Conservation (phyloP, 441 rosid species). For the Hura crepitans region DNA sequence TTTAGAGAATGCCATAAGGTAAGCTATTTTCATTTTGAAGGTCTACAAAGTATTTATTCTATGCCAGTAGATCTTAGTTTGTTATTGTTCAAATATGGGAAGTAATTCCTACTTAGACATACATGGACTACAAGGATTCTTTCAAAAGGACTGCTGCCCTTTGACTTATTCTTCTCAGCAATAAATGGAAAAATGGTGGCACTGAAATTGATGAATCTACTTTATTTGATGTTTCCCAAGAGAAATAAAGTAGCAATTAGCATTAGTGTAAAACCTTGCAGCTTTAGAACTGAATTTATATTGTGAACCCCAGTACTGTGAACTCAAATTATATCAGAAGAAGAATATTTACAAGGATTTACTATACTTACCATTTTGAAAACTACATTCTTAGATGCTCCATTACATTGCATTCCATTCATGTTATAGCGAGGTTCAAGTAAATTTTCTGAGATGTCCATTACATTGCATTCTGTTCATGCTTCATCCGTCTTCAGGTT, state of each 20-base stretch:
- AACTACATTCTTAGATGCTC: not conserved
- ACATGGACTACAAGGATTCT: not conserved
- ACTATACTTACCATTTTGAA: not conserved
- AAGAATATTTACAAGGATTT: not conserved
- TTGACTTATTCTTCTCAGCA: not conserved
- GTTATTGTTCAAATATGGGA: conserved; percentile 6
- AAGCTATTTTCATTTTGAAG: conserved; percentile 4
- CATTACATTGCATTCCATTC: not conserved
- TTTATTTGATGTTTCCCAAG: not conserved
- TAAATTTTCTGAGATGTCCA: not conserved
- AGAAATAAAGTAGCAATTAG: not conserved
- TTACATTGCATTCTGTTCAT: not conserved
- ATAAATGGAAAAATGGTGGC: not conserved
- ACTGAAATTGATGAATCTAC: not conserved
- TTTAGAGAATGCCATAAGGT: not conserved
- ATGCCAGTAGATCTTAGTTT: not conserved
- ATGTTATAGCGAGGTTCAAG: conserved; percentile 4
- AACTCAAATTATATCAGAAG: not conserved
- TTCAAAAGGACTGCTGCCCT: not conserved
- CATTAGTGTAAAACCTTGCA: not conserved
- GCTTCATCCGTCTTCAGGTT: not conserved
- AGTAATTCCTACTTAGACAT: not conserved
- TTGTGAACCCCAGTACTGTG: not conserved
- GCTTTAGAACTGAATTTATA: too few species aligned
- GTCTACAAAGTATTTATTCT: not conserved